Evolutionary conservation across 2,329 filamentous ascomycete genomes (phyloP).

Genomic region (Alternaria infectoria): DNA sequence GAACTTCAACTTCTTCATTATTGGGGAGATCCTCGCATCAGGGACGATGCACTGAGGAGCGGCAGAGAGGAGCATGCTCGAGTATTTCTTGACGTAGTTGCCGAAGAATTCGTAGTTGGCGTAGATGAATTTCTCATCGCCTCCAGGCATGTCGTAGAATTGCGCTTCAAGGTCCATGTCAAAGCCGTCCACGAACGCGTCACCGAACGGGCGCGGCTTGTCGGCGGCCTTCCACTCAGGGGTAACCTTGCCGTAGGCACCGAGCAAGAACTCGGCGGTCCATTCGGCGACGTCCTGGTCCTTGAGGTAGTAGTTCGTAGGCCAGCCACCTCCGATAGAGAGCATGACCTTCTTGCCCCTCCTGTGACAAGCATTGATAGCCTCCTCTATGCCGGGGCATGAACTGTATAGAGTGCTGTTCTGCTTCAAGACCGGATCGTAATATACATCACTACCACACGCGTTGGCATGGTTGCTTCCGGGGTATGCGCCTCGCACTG

Average conservation of each 20-base stretch:
- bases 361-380: conserved; percentile 40
- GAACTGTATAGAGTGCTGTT: conserved; percentile 3
- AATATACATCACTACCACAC: conserved; percentile 47
- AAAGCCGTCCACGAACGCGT: conserved; percentile 58
- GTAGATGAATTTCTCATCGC: conserved; percentile 25
- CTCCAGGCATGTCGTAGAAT: conserved; percentile 24
- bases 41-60: conserved; percentile 61
- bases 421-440: conserved; percentile 33
- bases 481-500: conserved; percentile 56
- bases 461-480: conserved; percentile 63
- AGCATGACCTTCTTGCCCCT: conserved; percentile 50
- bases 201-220: conserved; percentile 56
- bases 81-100: conserved; percentile 52
- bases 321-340: conserved; percentile 55
- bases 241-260: conserved; percentile 56
- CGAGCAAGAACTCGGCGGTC: conserved; percentile 59
- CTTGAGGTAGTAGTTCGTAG: conserved; percentile 53
- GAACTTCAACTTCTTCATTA: conserved; percentile 54
- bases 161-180: conserved; percentile 57
- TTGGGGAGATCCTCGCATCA: conserved; percentile 54
- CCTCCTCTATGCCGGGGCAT: conserved; percentile 42
- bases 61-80: conserved; percentile 57
- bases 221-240: conserved; percentile 33
- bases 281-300: conserved; percentile 49
- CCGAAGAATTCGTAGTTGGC: conserved; percentile 58